Conservation (phyloP, 306 rosid species). For the Castanea crenata region DNA sequence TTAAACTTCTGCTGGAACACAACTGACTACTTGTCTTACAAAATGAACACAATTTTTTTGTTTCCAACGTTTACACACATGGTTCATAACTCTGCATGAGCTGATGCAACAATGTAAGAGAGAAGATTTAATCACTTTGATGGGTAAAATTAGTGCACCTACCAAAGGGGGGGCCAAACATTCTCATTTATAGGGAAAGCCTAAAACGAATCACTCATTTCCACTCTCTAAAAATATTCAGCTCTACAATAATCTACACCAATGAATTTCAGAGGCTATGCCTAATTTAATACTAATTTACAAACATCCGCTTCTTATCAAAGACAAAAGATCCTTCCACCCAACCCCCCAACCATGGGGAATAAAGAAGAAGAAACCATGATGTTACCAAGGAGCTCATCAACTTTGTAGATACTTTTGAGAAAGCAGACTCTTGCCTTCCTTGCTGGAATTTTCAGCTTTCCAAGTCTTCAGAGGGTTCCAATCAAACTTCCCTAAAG, state of each 20-base stretch:
- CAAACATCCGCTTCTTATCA: neutral
- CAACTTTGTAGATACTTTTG: slow-evolving; percentile 11
- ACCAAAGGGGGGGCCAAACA: too few relatives aligned
- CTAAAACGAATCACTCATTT: neutral
- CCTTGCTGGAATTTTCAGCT: slow-evolving; percentile 18
- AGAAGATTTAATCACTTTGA: too few relatives aligned
- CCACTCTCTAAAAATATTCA: neutral
- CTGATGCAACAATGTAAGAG: too few relatives aligned
- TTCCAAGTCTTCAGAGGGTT: neutral
- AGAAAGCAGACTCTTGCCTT: slow-evolving; percentile 25
- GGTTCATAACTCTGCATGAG: too few relatives aligned
- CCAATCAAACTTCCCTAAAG: slow-evolving; percentile 1
- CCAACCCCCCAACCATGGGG: too few relatives aligned
- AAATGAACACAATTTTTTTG: too few relatives aligned
- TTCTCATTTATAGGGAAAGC: too few relatives aligned
- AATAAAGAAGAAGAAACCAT: slow-evolving; percentile 5
- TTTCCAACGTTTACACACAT: too few relatives aligned
- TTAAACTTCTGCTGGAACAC: too few relatives aligned
- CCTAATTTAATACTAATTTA: neutral
- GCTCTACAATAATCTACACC: neutral
- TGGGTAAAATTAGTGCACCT: too few relatives aligned
- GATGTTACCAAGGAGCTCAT: slow-evolving; percentile 3
- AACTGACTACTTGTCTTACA: too few relatives aligned
- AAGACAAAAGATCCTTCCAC: neutral
- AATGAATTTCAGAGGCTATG: neutral